Percentiles rank a stretch among this genome's conserved stretches.
phyloP scores from a whole-genome alignment of 2,329 filamentous ascomycete genomes.

The Cladosporium cucumerinum region DNA sequence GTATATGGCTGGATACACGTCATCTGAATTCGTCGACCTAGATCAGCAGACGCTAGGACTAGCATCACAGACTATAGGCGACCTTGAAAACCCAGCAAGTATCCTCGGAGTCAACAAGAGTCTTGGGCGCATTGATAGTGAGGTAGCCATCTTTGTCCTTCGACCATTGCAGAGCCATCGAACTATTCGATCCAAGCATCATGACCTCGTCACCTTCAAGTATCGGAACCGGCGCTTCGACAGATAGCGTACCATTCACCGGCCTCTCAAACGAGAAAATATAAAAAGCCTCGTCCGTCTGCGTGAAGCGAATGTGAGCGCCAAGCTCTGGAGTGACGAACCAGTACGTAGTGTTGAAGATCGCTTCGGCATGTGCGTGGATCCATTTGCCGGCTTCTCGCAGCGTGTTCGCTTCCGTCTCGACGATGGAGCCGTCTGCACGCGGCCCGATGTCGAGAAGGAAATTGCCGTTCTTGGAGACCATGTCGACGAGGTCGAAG shows the following conservation, averaged over 20 bases:
- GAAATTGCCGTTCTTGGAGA: slow-evolving; percentile 40
- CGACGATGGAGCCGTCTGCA: slow-evolving; percentile 39
- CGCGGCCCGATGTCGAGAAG: slow-evolving; percentile 30
- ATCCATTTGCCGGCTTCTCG: slow-evolving; percentile 55
- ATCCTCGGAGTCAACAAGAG: neutral
- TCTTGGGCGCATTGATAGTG: neutral
- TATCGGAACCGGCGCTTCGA: slow-evolving; percentile 48
- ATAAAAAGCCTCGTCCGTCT: slow-evolving; percentile 53
- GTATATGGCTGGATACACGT: neutral
- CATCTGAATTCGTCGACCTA: neutral
- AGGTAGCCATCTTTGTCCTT: neutral
- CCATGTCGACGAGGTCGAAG: slow-evolving; percentile 29
- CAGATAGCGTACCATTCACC: slow-evolving; percentile 40
- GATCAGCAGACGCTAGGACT: neutral
- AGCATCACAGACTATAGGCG: neutral
- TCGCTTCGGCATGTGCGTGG: slow-evolving; percentile 50
- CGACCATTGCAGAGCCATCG: neutral
- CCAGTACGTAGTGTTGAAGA: slow-evolving; percentile 59
- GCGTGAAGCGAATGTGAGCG: slow-evolving; percentile 50
- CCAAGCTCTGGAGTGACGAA: slow-evolving; percentile 46
- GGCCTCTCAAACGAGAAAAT: slow-evolving; percentile 44
- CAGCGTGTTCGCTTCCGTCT: slow-evolving; percentile 49
- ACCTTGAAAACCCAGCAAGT: neutral
- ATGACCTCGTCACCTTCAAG: slow-evolving; percentile 47
- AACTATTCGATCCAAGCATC: slow-evolving; percentile 36